phyloP scores from a whole-genome alignment of 2,329 filamentous ascomycete genomes.

The Cordyceps farinosa region DNA sequence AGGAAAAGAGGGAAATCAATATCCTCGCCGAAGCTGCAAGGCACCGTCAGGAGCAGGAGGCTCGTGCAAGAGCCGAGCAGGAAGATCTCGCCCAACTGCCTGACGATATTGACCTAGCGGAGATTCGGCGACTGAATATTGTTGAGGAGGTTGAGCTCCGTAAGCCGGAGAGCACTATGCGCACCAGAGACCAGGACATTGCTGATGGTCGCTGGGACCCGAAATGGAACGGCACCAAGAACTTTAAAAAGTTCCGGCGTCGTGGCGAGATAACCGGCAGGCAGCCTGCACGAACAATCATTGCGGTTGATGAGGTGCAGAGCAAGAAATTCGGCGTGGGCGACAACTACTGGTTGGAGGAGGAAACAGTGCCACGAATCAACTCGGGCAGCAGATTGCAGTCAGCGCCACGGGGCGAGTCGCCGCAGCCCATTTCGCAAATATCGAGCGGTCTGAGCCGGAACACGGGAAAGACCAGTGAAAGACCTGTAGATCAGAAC shows the following conservation, averaged over 20 bases:
- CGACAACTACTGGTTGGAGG: slow-evolving; percentile 72
- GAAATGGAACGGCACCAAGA: slow-evolving; percentile 88
- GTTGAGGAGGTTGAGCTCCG: slow-evolving; percentile 73
- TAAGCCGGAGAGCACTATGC: slow-evolving; percentile 27
- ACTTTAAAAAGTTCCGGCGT: slow-evolving; percentile 84
- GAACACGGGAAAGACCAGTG: neutral
- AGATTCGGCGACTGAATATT: slow-evolving; percentile 70
- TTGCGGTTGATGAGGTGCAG: slow-evolving; percentile 67
- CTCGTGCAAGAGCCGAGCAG: slow-evolving; percentile 52
- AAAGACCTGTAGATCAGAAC: slow-evolving; percentile 13
- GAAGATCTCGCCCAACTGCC: slow-evolving; percentile 49
- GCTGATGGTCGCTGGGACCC: slow-evolving; percentile 71
- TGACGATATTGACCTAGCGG: slow-evolving; percentile 66
- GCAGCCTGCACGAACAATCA: slow-evolving; percentile 53
- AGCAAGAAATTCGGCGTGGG: slow-evolving; percentile 70
- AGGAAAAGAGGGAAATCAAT: slow-evolving; percentile 60
- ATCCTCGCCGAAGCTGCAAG: slow-evolving; percentile 64
- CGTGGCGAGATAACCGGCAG: slow-evolving; percentile 49
- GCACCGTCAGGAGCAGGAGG: slow-evolving; percentile 62
- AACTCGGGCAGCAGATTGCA: slow-evolving; percentile 15
- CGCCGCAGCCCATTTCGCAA: slow-evolving; percentile 10
- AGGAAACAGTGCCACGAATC: slow-evolving; percentile 32
- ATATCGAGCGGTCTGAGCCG: neutral
- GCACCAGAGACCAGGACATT: slow-evolving; percentile 46
- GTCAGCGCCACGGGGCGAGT: slow-evolving; percentile 1